Conservation (phyloP, 495 filamentous ascomycete species). For the Aspergillus avenaceus region DNA sequence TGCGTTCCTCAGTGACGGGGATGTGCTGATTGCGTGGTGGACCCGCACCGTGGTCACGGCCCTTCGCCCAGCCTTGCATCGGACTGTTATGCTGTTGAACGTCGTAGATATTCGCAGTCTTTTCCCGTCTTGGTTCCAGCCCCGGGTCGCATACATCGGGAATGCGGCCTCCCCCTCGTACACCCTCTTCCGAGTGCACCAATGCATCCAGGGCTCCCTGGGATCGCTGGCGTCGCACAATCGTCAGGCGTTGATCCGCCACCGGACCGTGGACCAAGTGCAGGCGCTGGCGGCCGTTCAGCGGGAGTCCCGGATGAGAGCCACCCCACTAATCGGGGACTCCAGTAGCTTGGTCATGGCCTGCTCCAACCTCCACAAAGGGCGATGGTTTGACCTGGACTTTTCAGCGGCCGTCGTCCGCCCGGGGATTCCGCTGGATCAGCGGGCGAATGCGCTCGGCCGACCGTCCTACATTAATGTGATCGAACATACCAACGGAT, state of each 20-base stretch:
- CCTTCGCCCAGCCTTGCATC: slow-evolving; percentile 9
- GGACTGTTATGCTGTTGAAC: slow-evolving; percentile 18
- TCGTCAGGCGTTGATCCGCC: slow-evolving; percentile 28
- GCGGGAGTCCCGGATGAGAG: slow-evolving; percentile 3
- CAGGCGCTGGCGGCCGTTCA: slow-evolving; percentile 26
- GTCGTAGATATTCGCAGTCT: slow-evolving; percentile 15
- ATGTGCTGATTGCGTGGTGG: slow-evolving; percentile 26
- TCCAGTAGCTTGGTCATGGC: slow-evolving; percentile 16
- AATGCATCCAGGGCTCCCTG: slow-evolving; percentile 26
- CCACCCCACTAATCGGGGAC: slow-evolving; percentile 4
- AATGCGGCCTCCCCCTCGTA: slow-evolving; percentile 27
- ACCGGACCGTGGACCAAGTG: slow-evolving; percentile 34
- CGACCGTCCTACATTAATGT: slow-evolving; percentile 14
- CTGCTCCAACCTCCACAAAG: slow-evolving; percentile 43
- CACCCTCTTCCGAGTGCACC: slow-evolving; percentile 20
- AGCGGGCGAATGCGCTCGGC: neutral
- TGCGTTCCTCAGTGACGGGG: slow-evolving; percentile 25
- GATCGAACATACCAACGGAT: slow-evolving; percentile 23
- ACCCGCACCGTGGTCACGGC: slow-evolving; percentile 13
- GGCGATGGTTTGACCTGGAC: slow-evolving; percentile 34
- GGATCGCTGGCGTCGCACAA: slow-evolving; percentile 25
- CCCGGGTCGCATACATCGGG: slow-evolving; percentile 31
- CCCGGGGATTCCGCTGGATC: neutral
- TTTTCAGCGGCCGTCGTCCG: slow-evolving; percentile 35
- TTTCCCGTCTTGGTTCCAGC: slow-evolving; percentile 16